These are phyloP conservation scores for Sclerotinia subarctica DNA, from an alignment of 2,329 filamentous ascomycete genomes.

Conservation along the genomic window DNA sequence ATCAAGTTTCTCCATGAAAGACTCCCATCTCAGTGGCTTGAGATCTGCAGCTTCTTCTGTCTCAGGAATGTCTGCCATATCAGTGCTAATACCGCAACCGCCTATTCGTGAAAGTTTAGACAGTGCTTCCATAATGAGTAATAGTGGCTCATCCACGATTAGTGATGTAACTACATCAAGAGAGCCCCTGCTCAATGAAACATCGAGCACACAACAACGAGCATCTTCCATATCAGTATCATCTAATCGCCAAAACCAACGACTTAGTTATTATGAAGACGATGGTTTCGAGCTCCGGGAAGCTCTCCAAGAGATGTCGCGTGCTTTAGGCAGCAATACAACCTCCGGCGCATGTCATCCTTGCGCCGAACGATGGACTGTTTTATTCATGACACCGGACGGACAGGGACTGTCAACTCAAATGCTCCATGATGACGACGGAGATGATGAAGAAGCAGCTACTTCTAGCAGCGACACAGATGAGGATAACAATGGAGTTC, in stretches of 20 bases:
- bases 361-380: constrained; percentile 78
- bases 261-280: constrained; percentile 55
- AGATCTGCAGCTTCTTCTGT: constrained; percentile 65
- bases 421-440: constrained; percentile 68
- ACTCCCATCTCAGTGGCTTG: constrained; percentile 56
- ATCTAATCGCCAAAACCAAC: constrained; percentile 46
- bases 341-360: constrained; percentile 70
- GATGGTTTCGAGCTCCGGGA: constrained; percentile 63
- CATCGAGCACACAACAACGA: constrained; percentile 48
- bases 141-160: constrained; percentile 67
- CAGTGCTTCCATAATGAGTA: constrained; percentile 67
- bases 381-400: constrained; percentile 73
- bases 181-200: constrained; percentile 60
- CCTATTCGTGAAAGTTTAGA: constrained; percentile 54
- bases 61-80: constrained; percentile 66
- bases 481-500: constrained; percentile 53
- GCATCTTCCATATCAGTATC: constrained; percentile 49
- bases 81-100: constrained; percentile 63
- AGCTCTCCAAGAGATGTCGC: constrained; percentile 68
- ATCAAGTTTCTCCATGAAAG: constrained; percentile 49
- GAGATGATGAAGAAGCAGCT: constrained; percentile 63
- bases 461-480: constrained; percentile 59
- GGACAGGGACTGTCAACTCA: constrained; percentile 66
- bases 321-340: constrained; percentile 60
- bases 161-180: constrained; percentile 67